These are phyloP conservation scores for Pulveroboletus sp. DNA, from an alignment of 768 basidiomycete genomes.

Conservation along the genomic window DNA sequence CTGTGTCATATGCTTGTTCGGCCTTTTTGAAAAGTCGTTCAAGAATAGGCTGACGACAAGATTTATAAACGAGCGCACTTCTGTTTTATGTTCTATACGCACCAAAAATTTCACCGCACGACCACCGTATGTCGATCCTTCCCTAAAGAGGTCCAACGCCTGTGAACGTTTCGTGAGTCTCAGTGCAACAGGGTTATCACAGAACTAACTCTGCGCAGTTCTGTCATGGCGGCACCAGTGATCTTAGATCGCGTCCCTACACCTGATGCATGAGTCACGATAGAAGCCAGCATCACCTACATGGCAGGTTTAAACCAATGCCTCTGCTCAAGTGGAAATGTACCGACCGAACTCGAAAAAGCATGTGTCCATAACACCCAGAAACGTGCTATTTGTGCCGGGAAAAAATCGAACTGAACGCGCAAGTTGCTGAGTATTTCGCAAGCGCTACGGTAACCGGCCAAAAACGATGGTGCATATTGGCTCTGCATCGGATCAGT, in stretches of 20 bases:
- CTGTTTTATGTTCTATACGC: slow-evolving; percentile 20
- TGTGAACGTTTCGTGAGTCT: slow-evolving; percentile 8
- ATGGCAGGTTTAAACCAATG: not conserved
- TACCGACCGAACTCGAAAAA: slow-evolving; percentile 58
- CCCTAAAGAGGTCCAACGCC: slow-evolving; percentile 62
- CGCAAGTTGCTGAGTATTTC: slow-evolving; percentile 49
- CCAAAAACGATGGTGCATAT: slow-evolving; percentile 64
- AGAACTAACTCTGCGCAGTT: slow-evolving; percentile 42
- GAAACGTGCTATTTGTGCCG: slow-evolving; percentile 57
- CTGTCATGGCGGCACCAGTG: slow-evolving; percentile 63
- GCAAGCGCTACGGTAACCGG: slow-evolving; percentile 64
- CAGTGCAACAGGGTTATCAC: not conserved
- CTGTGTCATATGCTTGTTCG: slow-evolving; percentile 46
- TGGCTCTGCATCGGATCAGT: slow-evolving; percentile 64
- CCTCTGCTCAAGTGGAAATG: not conserved
- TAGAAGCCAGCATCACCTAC: slow-evolving; percentile 72
- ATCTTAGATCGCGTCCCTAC: slow-evolving; percentile 52
- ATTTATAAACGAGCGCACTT: slow-evolving; percentile 2
- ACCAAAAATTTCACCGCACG: slow-evolving; percentile 70
- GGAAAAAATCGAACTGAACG: slow-evolving; percentile 47
- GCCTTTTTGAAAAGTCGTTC: slow-evolving; percentile 60
- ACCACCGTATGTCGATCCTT: slow-evolving; percentile 58
- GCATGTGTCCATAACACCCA: slow-evolving; percentile 75
- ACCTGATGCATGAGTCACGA: slow-evolving; percentile 63
- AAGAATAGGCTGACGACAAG: slow-evolving; percentile 54